Percentiles rank a stretch among this genome's conserved stretches.
These are phyloP conservation scores for Scheffersomyces parashehatae DNA, from an alignment of 1,139 yeast species.

Conservation along the genomic window DNA sequence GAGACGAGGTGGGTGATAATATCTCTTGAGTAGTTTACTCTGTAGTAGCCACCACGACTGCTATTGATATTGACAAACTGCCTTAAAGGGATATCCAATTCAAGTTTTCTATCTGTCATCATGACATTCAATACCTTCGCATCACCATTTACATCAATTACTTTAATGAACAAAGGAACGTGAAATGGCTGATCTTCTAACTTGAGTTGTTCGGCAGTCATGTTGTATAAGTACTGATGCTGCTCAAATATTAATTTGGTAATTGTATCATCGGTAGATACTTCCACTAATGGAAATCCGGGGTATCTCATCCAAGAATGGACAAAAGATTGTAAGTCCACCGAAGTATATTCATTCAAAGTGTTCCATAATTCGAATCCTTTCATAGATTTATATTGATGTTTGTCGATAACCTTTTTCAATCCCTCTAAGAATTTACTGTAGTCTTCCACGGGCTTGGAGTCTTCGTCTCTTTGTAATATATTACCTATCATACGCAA, in stretches of 20 bases:
- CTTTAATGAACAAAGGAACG: constrained; percentile 52
- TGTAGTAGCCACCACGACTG: constrained; percentile 48
- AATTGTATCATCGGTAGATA: constrained; percentile 26
- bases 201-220: constrained; percentile 21
- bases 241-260: constrained; percentile 44
- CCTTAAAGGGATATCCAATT: constrained; percentile 28
- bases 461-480: constrained; percentile 34
- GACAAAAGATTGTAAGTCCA: constrained; percentile 42
- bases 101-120: constrained; percentile 49
- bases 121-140: constrained; percentile 39
- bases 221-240: constrained; percentile 45
- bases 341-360: constrained; percentile 27
- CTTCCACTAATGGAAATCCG: constrained; percentile 58
- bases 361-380: constrained; percentile 60
- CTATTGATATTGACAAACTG: constrained; percentile 39
- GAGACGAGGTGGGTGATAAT: constrained; percentile 21
- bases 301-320: constrained; percentile 61
- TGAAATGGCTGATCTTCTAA: constrained; percentile 51
- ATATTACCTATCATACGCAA: constrained; percentile 56
- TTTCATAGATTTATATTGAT: constrained; percentile 43
- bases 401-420: constrained; percentile 39
- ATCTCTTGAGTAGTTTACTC: constrained; percentile 26
- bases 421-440: constrained; percentile 35
- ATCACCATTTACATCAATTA: constrained; percentile 23
- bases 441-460: constrained; percentile 19